Evolutionary conservation across 495 filamentous ascomycete genomes (phyloP).

Genomic region (Penicillium cosmopolitanum): DNA sequence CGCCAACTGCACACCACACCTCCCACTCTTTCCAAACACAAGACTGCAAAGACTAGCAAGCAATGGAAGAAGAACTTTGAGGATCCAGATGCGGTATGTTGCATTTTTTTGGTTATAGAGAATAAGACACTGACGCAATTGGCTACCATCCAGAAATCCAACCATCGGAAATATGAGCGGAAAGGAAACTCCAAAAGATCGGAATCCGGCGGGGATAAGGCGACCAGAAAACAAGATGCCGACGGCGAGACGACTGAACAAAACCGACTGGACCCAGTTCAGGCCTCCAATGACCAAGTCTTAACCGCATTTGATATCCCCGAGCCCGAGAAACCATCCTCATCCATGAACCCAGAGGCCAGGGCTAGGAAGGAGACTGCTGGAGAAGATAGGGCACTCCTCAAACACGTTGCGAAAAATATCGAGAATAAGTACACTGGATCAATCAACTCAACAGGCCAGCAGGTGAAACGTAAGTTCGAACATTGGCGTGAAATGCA

Average conservation of each 20-base stretch:
- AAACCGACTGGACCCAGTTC: background rate
- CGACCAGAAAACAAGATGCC: background rate
- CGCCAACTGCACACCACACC: constrained; percentile 36
- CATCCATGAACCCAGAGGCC: too few species aligned
- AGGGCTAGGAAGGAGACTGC: background rate
- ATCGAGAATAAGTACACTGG: constrained; percentile 18
- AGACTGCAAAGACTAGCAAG: constrained; percentile 1
- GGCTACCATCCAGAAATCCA: background rate
- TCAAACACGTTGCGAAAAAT: constrained; percentile 16
- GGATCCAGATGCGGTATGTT: background rate
- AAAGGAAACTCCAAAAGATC: background rate
- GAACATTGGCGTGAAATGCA: constrained; percentile 2
- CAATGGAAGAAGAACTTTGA: background rate
- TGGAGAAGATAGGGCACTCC: background rate
- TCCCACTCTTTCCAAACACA: constrained; percentile 12
- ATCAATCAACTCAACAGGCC: constrained; percentile 14
- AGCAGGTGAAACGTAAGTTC: constrained; percentile 28
- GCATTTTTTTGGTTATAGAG: background rate
- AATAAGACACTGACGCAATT: background rate
- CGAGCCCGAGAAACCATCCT: background rate
- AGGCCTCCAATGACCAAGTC: background rate
- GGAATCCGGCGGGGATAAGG: background rate
- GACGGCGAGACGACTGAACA: background rate
- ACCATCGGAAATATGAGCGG: background rate
- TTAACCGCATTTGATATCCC: background rate